These are phyloP conservation scores for Fusarium keratoplasticum DNA, from an alignment of 2,329 filamentous ascomycete genomes.

Conservation along the genomic window DNA sequence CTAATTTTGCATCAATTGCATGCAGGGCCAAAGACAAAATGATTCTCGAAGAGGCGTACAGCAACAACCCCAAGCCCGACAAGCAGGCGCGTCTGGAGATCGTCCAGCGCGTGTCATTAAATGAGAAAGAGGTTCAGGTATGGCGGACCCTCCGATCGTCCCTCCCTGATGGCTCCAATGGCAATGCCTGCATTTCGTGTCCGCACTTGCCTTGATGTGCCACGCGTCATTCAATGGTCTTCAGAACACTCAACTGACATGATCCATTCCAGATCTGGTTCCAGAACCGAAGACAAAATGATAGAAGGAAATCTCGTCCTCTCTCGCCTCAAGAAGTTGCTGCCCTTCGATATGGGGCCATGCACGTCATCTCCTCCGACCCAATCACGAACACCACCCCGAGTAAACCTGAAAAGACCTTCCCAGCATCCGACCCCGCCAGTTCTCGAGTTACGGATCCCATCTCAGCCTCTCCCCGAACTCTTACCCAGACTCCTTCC, in stretches of 20 bases:
- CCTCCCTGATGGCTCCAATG: neutral
- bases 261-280: conserved; percentile 86
- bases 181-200: neutral
- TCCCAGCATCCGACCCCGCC: conserved; percentile 44
- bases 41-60: conserved; percentile 87
- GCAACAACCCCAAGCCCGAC: conserved; percentile 88
- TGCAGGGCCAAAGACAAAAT: conserved; percentile 87
- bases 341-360: conserved; percentile 66
- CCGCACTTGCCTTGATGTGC: neutral
- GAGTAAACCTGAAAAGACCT: conserved; percentile 43
- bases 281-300: conserved; percentile 93
- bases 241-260: conserved; percentile 31
- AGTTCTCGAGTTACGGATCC: conserved; percentile 41
- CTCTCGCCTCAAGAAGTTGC: conserved; percentile 82
- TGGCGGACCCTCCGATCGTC: conserved; percentile 47
- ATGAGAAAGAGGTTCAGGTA: conserved; percentile 97
- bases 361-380: conserved; percentile 64
- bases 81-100: conserved; percentile 88
- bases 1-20: conserved; percentile 39
- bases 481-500: conserved; percentile 42
- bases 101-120: conserved; percentile 85
- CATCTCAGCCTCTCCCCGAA: conserved; percentile 40
- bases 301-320: conserved; percentile 87
- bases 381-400: conserved; percentile 47
- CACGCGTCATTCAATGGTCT: conserved; percentile 28